A percentile compares a stretch with the other conserved stretches of the same genome.
Evolutionary conservation across 176 grass and related monocot species (phyloP).

Genomic region (Cocos nucifera): DNA sequence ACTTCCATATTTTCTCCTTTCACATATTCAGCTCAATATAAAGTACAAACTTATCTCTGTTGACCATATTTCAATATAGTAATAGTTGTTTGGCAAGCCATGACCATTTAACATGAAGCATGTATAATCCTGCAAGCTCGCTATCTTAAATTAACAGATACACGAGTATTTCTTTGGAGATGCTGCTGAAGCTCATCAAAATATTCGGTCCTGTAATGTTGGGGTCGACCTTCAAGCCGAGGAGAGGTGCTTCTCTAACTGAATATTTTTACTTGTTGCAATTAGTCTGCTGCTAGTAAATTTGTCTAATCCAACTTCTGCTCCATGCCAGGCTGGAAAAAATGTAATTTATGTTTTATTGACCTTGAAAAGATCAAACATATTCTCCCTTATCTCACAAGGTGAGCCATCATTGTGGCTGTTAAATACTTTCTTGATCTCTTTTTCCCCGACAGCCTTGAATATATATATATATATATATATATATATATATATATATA

Average conservation of each 20-base stretch:
- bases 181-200: conserved; percentile 39
- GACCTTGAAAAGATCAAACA: conserved; percentile 44
- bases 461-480: not conserved
- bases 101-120: no score
- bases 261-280: no score
- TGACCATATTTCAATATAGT: no score
- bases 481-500: not conserved
- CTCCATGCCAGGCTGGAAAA: conserved; percentile 34
- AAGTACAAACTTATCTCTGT: no score
- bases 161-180: conserved; percentile 45
- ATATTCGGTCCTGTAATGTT: conserved; percentile 44
- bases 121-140: no score
- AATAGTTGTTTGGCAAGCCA: no score
- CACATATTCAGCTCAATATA: no score
- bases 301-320: conserved; percentile 1
- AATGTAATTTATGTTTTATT: conserved; percentile 45
- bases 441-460: no score
- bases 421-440: not conserved
- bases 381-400: conserved; percentile 27
- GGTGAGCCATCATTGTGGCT: conserved; percentile 21
- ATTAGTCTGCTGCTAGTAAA: no score
- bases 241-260: conserved; percentile 27
- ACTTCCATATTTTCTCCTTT: no score
- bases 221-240: conserved; percentile 55
- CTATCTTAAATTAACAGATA: conserved; percentile 26